phyloP scores from a whole-genome alignment of 2,329 filamentous ascomycete species.

The Orbilia quercus region DNA sequence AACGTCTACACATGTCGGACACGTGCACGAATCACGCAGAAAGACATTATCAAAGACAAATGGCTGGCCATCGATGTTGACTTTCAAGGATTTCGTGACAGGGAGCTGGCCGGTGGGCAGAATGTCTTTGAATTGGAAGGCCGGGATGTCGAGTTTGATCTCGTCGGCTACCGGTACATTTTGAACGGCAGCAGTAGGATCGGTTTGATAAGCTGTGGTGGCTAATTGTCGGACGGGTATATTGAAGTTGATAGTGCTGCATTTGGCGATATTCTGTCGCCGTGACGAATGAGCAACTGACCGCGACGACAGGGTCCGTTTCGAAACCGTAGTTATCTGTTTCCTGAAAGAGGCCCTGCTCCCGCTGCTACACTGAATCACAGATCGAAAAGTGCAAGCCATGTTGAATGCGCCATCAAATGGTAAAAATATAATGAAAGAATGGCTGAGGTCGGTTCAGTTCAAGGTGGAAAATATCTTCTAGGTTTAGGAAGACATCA shows the following conservation, averaged over 20 bases:
- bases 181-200: not conserved
- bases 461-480: too few species aligned
- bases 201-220: conserved; percentile 1
- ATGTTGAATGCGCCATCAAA: conserved; percentile 30
- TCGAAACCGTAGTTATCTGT: conserved; percentile 29
- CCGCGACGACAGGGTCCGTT: conserved; percentile 30
- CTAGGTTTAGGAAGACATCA: too few species aligned
- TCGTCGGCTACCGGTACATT: conserved; percentile 7
- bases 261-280: conserved; percentile 11
- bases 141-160: conserved; percentile 36
- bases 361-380: conserved; percentile 20
- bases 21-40: conserved; percentile 72
- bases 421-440: not conserved
- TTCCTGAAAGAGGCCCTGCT: conserved; percentile 6
- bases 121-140: conserved; percentile 50
- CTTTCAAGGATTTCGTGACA: conserved; percentile 39
- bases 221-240: conserved; percentile 30
- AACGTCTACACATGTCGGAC: conserved; percentile 69
- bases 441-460: not conserved
- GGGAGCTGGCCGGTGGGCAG: conserved; percentile 35
- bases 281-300: conserved; percentile 4
- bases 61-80: conserved; percentile 57
- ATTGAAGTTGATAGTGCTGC: conserved; percentile 5
- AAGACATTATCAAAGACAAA: conserved; percentile 59
- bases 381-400: conserved; percentile 49